Conservation (phyloP, 2,329 filamentous ascomycete species). For the Hymenotorrendiella dingleyae region DNA sequence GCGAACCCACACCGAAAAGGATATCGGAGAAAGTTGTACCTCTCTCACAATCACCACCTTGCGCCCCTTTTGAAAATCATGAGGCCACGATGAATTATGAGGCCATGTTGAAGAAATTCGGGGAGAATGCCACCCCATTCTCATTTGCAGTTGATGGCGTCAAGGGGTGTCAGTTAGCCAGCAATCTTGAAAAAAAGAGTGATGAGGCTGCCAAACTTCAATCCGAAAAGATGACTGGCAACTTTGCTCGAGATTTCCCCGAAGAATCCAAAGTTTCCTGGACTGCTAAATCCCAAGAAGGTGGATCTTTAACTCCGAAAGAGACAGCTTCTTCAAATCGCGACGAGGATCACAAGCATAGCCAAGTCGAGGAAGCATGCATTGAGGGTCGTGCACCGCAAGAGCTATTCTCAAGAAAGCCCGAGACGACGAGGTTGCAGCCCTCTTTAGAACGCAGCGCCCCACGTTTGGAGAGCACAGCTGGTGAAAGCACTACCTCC, state of each 20-base stretch:
- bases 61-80: no score
- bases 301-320: conserved; percentile 17
- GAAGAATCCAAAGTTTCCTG: conserved; percentile 44
- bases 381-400: conserved; percentile 19
- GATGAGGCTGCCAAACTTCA: no score
- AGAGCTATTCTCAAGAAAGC: conserved; percentile 17
- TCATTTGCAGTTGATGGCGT: no score
- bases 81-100: no score
- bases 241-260: conserved; percentile 45
- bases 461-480: background rate
- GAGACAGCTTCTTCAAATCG: conserved; percentile 9
- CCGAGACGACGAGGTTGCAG: conserved; percentile 23
- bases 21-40: no score
- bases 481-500: background rate
- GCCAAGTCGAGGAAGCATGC: conserved; percentile 23
- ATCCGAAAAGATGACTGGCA: conserved; percentile 36
- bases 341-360: conserved; percentile 15
- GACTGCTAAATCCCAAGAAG: conserved; percentile 24
- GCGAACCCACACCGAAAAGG: no score
- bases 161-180: no score
- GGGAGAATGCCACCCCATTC: no score
- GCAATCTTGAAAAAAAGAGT: no score
- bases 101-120: no score
- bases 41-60: no score
- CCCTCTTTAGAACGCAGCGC: conserved; percentile 26